Percentiles rank a stretch among this genome's conserved stretches.
Conservation (phyloP, 495 filamentous ascomycete genomes). For the Bathelium albidoporum region DNA sequence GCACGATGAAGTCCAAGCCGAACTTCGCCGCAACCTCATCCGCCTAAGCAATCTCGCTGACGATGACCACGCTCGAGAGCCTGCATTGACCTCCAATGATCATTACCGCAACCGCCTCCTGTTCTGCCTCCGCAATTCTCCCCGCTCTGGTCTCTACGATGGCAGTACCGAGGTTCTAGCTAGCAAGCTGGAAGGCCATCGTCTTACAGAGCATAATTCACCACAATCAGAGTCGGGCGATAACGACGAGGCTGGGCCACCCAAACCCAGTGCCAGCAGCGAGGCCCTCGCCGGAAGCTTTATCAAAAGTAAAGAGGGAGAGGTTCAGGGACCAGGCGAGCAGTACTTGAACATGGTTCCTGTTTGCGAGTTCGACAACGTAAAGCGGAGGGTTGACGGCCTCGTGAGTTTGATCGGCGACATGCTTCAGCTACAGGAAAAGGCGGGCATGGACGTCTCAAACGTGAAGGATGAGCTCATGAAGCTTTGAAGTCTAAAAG, state of each 20-base stretch:
- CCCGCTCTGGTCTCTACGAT: background rate
- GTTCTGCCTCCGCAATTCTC: constrained; percentile 1
- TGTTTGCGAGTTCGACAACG: background rate
- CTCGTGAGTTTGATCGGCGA: constrained; percentile 1
- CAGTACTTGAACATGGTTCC: constrained; percentile 1
- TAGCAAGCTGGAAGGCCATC: constrained; percentile 3
- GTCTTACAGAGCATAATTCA: background rate
- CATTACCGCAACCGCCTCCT: constrained; percentile 11
- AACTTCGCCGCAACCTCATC: constrained; percentile 8
- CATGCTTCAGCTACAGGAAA: constrained; percentile 1
- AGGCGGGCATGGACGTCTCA: background rate
- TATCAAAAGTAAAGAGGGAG: background rate
- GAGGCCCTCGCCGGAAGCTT: background rate
- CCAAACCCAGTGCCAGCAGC: background rate
- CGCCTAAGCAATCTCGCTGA: constrained; percentile 15
- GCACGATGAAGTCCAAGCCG: constrained; percentile 12
- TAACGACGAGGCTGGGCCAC: background rate
- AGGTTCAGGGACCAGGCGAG: background rate
- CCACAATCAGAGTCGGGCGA: background rate
- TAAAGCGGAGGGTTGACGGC: constrained; percentile 1
- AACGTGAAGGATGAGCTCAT: background rate
- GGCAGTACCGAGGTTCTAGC: background rate
- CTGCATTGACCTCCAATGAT: constrained; percentile 1
- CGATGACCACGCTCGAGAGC: constrained; percentile 12
- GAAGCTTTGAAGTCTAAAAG: background rate